Conservation (phyloP, 2,329 filamentous ascomycete species). For the Calonectria fujianensis region DNA sequence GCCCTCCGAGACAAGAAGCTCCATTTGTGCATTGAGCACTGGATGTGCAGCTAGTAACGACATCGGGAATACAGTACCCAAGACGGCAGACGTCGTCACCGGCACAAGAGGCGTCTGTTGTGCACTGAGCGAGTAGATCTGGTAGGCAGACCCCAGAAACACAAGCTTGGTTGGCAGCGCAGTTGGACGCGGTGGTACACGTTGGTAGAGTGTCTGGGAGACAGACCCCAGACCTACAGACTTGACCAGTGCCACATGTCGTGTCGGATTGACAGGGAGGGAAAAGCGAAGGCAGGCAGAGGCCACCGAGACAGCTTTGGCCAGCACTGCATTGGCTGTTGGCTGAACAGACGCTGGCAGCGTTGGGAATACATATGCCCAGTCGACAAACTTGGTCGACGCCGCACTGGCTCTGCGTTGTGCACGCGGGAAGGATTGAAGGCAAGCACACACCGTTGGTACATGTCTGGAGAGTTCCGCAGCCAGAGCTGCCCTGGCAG, state of each 20-base stretch:
- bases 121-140: constrained; percentile 5
- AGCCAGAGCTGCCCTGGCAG: background rate
- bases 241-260: background rate
- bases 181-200: background rate
- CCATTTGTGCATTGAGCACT: constrained; percentile 7
- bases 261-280: constrained; percentile 29
- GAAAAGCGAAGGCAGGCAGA: constrained; percentile 25
- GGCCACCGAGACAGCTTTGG: constrained; percentile 18
- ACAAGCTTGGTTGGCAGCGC: constrained; percentile 34
- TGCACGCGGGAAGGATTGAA: constrained; percentile 7
- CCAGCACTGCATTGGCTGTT: constrained; percentile 12
- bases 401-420: constrained; percentile 14
- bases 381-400: constrained; percentile 24
- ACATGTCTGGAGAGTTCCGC: constrained; percentile 15
- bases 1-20: constrained; percentile 18
- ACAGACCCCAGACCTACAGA: constrained; percentile 28
- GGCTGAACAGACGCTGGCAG: background rate
- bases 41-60: constrained; percentile 11
- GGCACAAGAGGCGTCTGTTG: constrained; percentile 26
- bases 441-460: constrained; percentile 28
- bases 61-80: constrained; percentile 32
- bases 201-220: constrained; percentile 16
- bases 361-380: constrained; percentile 20
- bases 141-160: constrained; percentile 27
- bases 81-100: constrained; percentile 32